These are phyloP conservation scores for Podospora tetraspora DNA, from an alignment of 495 filamentous ascomycete genomes.

Conservation along the genomic window DNA sequence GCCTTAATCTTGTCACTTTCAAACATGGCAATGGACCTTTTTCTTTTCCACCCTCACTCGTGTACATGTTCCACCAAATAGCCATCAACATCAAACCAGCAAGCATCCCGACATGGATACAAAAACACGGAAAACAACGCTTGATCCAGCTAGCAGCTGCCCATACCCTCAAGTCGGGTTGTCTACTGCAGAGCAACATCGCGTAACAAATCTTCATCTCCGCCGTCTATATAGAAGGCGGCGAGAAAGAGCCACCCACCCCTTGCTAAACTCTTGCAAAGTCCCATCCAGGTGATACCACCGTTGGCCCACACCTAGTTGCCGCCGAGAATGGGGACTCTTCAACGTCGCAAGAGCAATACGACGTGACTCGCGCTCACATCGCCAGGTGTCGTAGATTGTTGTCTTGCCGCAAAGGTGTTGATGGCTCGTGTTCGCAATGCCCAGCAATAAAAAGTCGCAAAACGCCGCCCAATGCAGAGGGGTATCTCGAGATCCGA, in stretches of 20 bases:
- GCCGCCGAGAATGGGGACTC: no score
- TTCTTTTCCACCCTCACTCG: background rate
- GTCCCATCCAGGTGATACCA: background rate
- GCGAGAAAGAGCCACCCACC: background rate
- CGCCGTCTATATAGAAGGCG: background rate
- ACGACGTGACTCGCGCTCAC: background rate
- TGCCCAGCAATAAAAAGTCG: background rate
- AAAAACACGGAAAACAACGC: background rate
- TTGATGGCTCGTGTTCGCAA: background rate
- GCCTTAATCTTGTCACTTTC: background rate
- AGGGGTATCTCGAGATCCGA: background rate
- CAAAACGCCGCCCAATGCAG: background rate
- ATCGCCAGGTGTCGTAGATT: no score
- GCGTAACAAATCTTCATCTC: background rate
- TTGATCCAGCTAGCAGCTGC: background rate
- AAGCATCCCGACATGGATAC: background rate
- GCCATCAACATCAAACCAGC: background rate
- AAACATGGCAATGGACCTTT: background rate
- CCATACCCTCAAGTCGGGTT: background rate
- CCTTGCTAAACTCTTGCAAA: background rate
- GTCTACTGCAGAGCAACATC: background rate
- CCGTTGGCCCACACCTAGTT: no score
- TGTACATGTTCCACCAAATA: background rate
- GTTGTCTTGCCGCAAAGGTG: no score
- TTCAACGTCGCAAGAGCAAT: no score